Evolutionary conservation across 108 stramenopile genomes (phyloP).

Genomic region (Thalassiosira profunda): DNA sequence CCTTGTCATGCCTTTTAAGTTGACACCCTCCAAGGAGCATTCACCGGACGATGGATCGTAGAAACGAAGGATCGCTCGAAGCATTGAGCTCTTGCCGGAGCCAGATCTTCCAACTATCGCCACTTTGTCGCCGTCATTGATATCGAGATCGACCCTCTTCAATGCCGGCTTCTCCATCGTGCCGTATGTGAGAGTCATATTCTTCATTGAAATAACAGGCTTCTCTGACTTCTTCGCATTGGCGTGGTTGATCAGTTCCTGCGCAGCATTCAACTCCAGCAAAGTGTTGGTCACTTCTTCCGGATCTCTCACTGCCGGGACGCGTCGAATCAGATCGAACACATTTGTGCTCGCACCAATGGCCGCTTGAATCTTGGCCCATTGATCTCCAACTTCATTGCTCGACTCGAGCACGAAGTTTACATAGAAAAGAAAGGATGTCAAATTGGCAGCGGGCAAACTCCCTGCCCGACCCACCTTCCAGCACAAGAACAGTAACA

Average conservation of each 20-base stretch:
- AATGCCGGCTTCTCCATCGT: constrained; percentile 82
- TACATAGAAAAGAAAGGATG: constrained; percentile 86
- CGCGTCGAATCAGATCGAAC: constrained; percentile 79
- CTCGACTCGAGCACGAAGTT: constrained; percentile 84
- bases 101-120: constrained; percentile 96
- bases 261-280: constrained; percentile 35
- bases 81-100: constrained; percentile 93
- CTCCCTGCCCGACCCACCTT: constrained; percentile 61
- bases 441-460: constrained; percentile 67
- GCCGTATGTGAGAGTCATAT: constrained; percentile 69
- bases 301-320: constrained; percentile 76
- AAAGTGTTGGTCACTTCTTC: constrained; percentile 25
- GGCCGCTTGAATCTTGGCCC: constrained; percentile 87
- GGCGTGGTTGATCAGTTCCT: constrained; percentile 19
- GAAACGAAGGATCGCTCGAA: constrained; percentile 88
- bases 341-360: constrained; percentile 85
- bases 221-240: constrained; percentile 6
- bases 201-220: constrained; percentile 63
- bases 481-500: constrained; percentile 75
- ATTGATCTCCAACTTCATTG: constrained; percentile 90
- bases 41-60: constrained; percentile 93
- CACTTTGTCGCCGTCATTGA: constrained; percentile 91
- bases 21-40: constrained; percentile 77
- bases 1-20: constrained; percentile 77
- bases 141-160: constrained; percentile 59